phyloP scores from a whole-genome alignment of 2,329 filamentous ascomycete species.

The Lecanosticta acicola region DNA sequence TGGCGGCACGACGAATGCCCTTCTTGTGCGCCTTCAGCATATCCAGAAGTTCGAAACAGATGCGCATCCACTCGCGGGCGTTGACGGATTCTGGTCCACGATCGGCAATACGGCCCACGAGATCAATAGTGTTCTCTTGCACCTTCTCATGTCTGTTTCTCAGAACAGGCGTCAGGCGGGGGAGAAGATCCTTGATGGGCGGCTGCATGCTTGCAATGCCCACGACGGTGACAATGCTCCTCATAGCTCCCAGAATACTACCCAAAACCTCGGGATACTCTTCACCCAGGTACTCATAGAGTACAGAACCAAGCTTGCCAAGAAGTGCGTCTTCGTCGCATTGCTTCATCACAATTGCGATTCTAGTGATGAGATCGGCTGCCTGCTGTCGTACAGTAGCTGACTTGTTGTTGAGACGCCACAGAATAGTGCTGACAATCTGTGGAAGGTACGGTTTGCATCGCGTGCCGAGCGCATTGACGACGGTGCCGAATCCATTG shows the following conservation, averaged over 20 bases:
- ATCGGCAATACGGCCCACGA: conserved; percentile 96
- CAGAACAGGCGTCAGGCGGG: conserved; percentile 92
- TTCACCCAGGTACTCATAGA: conserved; percentile 97
- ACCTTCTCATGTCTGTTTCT: conserved; percentile 99
- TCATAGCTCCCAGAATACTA: conserved; percentile 88
- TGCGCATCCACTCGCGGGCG: conserved; percentile 98
- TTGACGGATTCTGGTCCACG: conserved; percentile 94
- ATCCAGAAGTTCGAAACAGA: conserved; percentile 96
- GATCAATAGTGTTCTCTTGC: conserved; percentile 96
- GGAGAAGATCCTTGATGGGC: conserved; percentile 91
- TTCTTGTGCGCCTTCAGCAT: conserved; percentile 99
- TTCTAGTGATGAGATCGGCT: conserved; percentile 90
- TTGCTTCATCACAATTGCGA: conserved; percentile 98
- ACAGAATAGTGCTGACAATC: conserved; percentile 93
- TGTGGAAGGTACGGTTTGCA: conserved; percentile 96
- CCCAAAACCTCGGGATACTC: conserved; percentile 97
- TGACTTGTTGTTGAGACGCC: conserved; percentile 96
- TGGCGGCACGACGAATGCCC: conserved; percentile 93
- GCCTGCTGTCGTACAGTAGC: conserved; percentile 95
- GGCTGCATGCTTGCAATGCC: conserved; percentile 98
- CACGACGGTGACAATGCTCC: conserved; percentile 94
- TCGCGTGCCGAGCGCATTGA: conserved; percentile 86
- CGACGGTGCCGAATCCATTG: conserved; percentile 95
- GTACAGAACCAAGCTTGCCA: conserved; percentile 86
- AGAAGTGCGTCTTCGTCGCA: conserved; percentile 94